A percentile compares a stretch with the other conserved stretches of the same genome.
Conservation (phyloP, 352 stramenopile species). For the Elongisporangium prolatum region DNA sequence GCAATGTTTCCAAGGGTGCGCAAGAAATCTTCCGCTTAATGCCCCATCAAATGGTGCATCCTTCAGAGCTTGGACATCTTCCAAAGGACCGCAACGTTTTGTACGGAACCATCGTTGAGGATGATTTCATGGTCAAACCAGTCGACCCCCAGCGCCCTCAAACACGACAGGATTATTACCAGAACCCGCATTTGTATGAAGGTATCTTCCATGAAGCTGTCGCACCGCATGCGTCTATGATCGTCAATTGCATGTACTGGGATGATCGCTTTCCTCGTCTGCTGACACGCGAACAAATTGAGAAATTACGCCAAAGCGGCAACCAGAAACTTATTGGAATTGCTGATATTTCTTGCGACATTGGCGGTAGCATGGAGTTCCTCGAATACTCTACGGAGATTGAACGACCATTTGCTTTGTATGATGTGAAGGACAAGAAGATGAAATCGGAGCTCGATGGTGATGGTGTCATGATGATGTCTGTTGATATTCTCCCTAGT, state of each 20-base stretch:
- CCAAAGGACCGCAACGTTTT: constrained; percentile 35
- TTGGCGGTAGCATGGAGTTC: constrained; percentile 93
- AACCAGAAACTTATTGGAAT: constrained; percentile 89
- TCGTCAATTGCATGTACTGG: constrained; percentile 98
- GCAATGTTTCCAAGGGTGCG: constrained; percentile 93
- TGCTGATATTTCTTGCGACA: constrained; percentile 95
- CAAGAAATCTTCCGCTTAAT: constrained; percentile 94
- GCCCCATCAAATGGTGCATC: constrained; percentile 91
- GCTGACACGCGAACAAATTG: constrained; percentile 89
- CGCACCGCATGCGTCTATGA: constrained; percentile 87
- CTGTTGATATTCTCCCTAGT: constrained; percentile 94
- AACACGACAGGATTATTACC: constrained; percentile 86
- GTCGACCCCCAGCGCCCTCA: constrained; percentile 18
- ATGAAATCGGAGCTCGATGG: constrained; percentile 68
- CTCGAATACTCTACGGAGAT: constrained; percentile 92
- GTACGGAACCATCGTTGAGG: constrained; percentile 78
- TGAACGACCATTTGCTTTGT: constrained; percentile 92
- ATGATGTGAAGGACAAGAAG: constrained; percentile 71
- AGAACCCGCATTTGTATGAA: constrained; percentile 89
- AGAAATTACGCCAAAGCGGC: constrained; percentile 47
- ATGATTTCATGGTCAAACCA: constrained; percentile 63
- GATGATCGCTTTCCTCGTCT: constrained; percentile 92
- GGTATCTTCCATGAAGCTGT: constrained; percentile 89
- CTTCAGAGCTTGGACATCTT: constrained; percentile 79
- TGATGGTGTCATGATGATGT: constrained; percentile 91